Evolutionary conservation across 345 rosid species (phyloP), one percentile per base, ranked within the genome.

Genomic region (Nephelium lappaceum): DNA sequence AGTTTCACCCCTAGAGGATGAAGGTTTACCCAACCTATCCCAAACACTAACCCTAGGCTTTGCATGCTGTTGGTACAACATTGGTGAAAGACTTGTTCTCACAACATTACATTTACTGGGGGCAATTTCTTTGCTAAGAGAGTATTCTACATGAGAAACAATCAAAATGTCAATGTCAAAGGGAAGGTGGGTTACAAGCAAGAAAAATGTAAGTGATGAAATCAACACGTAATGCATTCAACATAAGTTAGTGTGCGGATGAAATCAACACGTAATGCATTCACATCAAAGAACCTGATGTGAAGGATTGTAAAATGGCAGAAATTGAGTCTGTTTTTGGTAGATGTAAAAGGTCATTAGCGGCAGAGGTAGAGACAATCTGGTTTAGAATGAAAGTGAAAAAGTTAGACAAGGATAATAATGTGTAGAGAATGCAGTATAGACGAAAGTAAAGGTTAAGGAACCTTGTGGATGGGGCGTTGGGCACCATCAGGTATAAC

Each of bases 21-120:
- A 51, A 75, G 82, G 81, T 75, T 45, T 80, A 41, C 80, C 75
- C 77, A 83, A 71, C 66, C 88, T 85, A 78, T 85, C 88, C 86
- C 88, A 83, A 66, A 85, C 84, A 78, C 88, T 83, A 73, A 60
- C 45, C 51, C 47, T 86, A 63, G 68, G 69, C 71, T 42, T 80
- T 69, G 0, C 71, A 75, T 72, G 79, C 61, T 66, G 77, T 63
- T 25, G 5, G 38, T 43, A 68, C 67, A 67, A 78, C 79, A 57
- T 71, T 23, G 77, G 71, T 74, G 82, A 75, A 63, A 75, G 72
- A 76, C 75, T 53, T 72, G 82, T 23, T 72, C 75, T 76, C 72
- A 84, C 68, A 45, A 78, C 25, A 55, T 72, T 41, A 16, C 73
- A 31, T 31, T 31, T 31, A 31, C 36, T 68, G 55, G 75, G 57